A percentile compares a stretch with the other conserved stretches of the same genome.
Conservation (phyloP, 345 rosid genomes). For the Tarenaya hassleriana region DNA sequence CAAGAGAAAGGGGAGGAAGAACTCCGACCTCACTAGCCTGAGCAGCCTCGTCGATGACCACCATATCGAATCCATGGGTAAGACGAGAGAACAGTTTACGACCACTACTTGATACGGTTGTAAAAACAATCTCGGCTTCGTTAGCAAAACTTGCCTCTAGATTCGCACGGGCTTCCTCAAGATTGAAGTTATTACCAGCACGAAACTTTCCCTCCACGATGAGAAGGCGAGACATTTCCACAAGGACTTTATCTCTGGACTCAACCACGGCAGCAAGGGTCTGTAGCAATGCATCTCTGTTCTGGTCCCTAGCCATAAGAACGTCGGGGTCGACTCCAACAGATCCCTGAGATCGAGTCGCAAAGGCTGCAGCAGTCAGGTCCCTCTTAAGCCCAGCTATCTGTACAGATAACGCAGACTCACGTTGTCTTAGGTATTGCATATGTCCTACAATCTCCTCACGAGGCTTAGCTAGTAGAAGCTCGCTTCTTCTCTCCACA, state of each 20-base stretch:
- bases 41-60: conserved; percentile 98
- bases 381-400: conserved; percentile 73
- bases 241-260: conserved; percentile 86
- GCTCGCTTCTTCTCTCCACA: conserved; percentile 97
- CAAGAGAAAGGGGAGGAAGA: conserved; percentile 95
- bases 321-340: conserved; percentile 98
- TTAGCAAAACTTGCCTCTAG: conserved; percentile 99
- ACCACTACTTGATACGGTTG: conserved; percentile 98
- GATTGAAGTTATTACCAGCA: conserved; percentile 64
- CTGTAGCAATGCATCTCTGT: conserved; percentile 77
- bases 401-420: conserved; percentile 69
- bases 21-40: conserved; percentile 96
- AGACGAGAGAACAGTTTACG: conserved; percentile 94
- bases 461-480: conserved; percentile 66
- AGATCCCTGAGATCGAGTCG: conserved; percentile 85
- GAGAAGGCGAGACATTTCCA: conserved; percentile 96
- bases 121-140: conserved; percentile 99
- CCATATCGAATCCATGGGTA: conserved; percentile 99
- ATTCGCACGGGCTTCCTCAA: conserved; percentile 95
- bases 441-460: conserved; percentile 86
- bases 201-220: conserved; percentile 81
- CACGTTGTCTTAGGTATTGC: conserved; percentile 70
- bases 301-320: conserved; percentile 84
- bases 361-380: conserved; percentile 68
- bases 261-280: conserved; percentile 93